Evolutionary conservation across 139 green algal genomes (phyloP).

Genomic region (Klebsormidium nitens): DNA sequence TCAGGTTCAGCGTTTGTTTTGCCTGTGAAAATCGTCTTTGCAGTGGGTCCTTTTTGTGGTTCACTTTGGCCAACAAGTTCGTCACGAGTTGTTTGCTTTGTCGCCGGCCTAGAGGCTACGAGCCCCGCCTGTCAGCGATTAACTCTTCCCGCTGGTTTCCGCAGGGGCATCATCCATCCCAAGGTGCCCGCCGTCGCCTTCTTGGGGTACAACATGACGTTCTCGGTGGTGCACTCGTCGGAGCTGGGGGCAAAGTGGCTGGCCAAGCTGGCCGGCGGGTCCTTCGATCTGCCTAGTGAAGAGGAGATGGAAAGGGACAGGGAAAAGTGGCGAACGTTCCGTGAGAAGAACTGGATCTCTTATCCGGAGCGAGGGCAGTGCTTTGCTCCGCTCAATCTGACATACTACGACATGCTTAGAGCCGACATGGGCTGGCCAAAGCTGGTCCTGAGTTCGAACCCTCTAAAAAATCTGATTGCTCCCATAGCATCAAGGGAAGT

Average conservation of each 20-base stretch:
- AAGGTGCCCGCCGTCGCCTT: constrained; percentile 9
- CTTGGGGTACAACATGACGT: constrained; percentile 6
- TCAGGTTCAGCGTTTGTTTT: too few relatives aligned
- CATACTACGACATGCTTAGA: constrained; percentile 1
- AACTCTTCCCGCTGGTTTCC: not conserved
- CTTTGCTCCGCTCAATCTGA: constrained; percentile 5
- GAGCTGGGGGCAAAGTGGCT: constrained; percentile 13
- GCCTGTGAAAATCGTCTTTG: too few relatives aligned
- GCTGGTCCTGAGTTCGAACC: too few relatives aligned
- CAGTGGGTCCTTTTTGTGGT: too few relatives aligned
- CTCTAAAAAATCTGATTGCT: too few relatives aligned
- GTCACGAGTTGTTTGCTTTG: too few relatives aligned
- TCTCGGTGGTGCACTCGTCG: not conserved
- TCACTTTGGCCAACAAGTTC: too few relatives aligned
- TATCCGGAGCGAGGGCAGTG: not conserved
- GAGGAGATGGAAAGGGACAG: constrained; percentile 5
- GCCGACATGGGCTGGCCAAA: constrained; percentile 18
- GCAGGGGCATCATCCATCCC: constrained; percentile 8
- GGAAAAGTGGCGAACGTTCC: not conserved
- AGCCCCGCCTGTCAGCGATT: too few relatives aligned
- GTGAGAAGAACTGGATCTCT: not conserved
- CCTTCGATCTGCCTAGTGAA: not conserved
- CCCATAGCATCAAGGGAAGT: too few relatives aligned
- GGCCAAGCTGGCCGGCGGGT: not conserved
- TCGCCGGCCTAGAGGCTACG: too few relatives aligned